These are phyloP conservation scores for Fusarium sp. DNA, from an alignment of 2,329 filamentous ascomycete species.

Conservation along the genomic window DNA sequence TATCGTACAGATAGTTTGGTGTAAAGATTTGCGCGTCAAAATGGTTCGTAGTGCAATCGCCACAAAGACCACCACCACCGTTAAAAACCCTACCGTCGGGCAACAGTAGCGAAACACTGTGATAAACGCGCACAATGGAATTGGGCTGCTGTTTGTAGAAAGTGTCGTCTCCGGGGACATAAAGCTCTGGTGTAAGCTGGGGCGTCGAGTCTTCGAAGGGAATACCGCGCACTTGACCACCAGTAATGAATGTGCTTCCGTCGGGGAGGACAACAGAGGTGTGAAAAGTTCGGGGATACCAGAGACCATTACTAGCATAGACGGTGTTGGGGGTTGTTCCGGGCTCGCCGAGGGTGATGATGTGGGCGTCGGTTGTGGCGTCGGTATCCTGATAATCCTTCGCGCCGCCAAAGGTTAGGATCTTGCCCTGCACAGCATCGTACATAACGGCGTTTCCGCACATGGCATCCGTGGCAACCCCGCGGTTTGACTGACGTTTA, in stretches of 20 bases:
- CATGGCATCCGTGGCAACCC: constrained; percentile 62
- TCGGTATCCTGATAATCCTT: constrained; percentile 57
- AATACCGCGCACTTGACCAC: constrained; percentile 48
- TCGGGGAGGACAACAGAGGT: constrained; percentile 62
- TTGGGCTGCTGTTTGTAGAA: constrained; percentile 24
- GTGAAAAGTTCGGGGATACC: constrained; percentile 53
- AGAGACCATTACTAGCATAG: constrained; percentile 13
- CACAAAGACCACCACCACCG: constrained; percentile 23
- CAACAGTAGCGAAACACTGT: constrained; percentile 12
- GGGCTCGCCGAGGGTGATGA: constrained; percentile 58
- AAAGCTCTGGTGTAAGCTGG: constrained; percentile 20
- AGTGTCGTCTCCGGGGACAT: constrained; percentile 6
- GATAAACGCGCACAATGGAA: constrained; percentile 20
- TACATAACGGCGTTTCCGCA: constrained; percentile 68
- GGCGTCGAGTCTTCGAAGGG: constrained; percentile 23
- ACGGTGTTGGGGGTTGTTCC: neutral
- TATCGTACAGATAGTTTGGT: constrained; percentile 17
- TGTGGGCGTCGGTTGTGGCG: constrained; percentile 58
- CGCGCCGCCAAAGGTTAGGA: constrained; percentile 63
- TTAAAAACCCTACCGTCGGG: constrained; percentile 26
- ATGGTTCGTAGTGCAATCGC: constrained; percentile 15
- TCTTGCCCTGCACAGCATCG: constrained; percentile 67
- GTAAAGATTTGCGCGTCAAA: constrained; percentile 37
- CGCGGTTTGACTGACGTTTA: constrained; percentile 44
- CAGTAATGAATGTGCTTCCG: constrained; percentile 59